Percentiles rank a stretch among this genome's conserved stretches.
Evolutionary conservation across 306 rosid genomes (phyloP).

Genomic region (Lotus japonicus): DNA sequence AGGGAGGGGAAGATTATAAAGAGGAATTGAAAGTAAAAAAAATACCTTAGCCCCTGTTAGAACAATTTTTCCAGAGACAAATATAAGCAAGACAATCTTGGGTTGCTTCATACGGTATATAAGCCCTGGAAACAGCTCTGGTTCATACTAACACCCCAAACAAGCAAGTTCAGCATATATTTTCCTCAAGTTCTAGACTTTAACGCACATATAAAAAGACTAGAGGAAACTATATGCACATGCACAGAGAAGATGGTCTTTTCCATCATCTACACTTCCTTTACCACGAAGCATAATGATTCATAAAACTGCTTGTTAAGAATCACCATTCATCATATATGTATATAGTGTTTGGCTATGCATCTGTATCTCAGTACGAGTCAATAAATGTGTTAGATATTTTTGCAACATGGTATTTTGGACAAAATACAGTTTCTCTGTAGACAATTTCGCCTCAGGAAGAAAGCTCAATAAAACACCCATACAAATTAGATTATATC

Average conservation of each 20-base stretch:
- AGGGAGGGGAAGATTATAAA: not conserved
- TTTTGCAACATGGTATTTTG: not conserved
- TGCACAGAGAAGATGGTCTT: not conserved
- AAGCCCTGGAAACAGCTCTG: constrained; percentile 93
- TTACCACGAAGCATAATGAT: not conserved
- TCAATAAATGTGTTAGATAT: not conserved
- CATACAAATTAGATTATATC: not conserved
- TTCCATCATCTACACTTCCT: not conserved
- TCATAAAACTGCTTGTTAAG: not conserved
- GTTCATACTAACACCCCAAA: constrained; percentile 65
- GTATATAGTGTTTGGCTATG: not conserved
- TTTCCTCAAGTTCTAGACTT: not conserved
- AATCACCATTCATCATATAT: too few species aligned
- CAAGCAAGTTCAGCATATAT: constrained; percentile 14
- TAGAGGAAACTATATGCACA: not conserved
- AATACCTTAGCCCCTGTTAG: constrained; percentile 95
- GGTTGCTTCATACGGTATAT: constrained; percentile 97
- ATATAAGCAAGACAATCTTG: constrained; percentile 87
- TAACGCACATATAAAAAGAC: not conserved
- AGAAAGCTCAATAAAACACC: not conserved
- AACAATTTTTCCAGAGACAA: constrained; percentile 94
- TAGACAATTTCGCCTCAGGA: too few species aligned
- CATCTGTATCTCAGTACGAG: not conserved
- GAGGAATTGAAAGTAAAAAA: not conserved
- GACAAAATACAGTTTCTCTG: too few species aligned